A percentile compares a stretch with the other conserved stretches of the same genome.
Conservation (phyloP, 2,329 filamentous ascomycete genomes). For the Berkeleyomyces rouxiae region DNA sequence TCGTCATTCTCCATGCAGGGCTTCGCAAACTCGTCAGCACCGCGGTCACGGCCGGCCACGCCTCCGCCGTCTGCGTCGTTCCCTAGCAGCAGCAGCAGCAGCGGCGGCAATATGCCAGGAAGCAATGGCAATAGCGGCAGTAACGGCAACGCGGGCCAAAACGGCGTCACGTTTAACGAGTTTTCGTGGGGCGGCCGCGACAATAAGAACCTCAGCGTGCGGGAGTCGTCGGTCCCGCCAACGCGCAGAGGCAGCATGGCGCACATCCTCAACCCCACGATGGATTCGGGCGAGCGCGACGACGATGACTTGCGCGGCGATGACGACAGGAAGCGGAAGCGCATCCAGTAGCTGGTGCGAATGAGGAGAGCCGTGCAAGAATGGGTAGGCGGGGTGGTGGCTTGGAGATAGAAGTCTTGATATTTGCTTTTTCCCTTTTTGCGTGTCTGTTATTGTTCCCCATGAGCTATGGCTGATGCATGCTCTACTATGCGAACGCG, state of each 20-base stretch:
- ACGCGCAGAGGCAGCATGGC: constrained; percentile 45
- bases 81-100: constrained; percentile 26
- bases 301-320: constrained; percentile 41
- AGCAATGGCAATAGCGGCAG: not conserved
- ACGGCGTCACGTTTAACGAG: constrained; percentile 26
- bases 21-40: constrained; percentile 23
- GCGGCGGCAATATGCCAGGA: constrained; percentile 7
- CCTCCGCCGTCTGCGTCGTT: constrained; percentile 31
- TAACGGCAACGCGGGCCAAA: constrained; percentile 21
- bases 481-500: not conserved
- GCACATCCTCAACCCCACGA: constrained; percentile 44
- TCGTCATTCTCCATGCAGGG: constrained; percentile 36
- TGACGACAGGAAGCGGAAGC: constrained; percentile 45
- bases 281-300: constrained; percentile 33
- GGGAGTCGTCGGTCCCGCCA: constrained; percentile 39
- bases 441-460: not conserved
- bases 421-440: not conserved
- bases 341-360: constrained; percentile 25
- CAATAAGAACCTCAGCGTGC: constrained; percentile 33
- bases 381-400: too few relatives aligned
- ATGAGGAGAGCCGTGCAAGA: not conserved
- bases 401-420: not conserved
- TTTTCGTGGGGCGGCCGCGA: constrained; percentile 40
- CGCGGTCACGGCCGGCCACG: constrained; percentile 36
- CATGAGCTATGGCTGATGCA: not conserved